These are phyloP conservation scores for Claviceps purpurea DNA, from an alignment of 2,329 filamentous ascomycete species.

Conservation along the genomic window DNA sequence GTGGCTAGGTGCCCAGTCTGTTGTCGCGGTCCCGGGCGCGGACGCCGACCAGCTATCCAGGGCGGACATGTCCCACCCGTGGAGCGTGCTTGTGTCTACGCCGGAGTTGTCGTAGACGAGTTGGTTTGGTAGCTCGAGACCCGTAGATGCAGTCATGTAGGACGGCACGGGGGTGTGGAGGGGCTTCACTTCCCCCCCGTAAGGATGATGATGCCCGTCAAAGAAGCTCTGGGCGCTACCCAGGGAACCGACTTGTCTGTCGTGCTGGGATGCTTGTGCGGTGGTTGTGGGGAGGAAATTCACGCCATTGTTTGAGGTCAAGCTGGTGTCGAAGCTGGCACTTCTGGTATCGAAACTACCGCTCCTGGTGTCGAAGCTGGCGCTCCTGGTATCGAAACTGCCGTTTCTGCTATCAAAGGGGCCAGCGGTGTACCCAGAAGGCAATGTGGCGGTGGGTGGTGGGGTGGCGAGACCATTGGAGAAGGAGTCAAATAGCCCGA, in stretches of 20 bases:
- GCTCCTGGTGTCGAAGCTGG: constrained; percentile 4
- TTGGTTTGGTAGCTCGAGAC: constrained; percentile 19
- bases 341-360: constrained; percentile 5
- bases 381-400: constrained; percentile 24
- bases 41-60: constrained; percentile 22
- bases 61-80: constrained; percentile 25
- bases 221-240: constrained; percentile 18
- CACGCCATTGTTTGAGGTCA: constrained; percentile 17
- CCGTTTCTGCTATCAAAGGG: constrained; percentile 11
- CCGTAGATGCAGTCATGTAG: constrained; percentile 17
- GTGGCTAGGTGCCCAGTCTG: constrained; percentile 19
- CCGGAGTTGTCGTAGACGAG: constrained; percentile 22
- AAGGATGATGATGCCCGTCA: constrained; percentile 18
- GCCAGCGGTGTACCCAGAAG: constrained; percentile 28
- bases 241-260: constrained; percentile 14
- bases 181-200: constrained; percentile 22
- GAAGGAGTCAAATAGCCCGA: constrained; percentile 36
- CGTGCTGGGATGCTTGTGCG: constrained; percentile 12
- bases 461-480: constrained; percentile 41
- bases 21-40: constrained; percentile 11
- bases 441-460: constrained; percentile 39
- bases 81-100: constrained; percentile 17
- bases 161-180: constrained; percentile 16
- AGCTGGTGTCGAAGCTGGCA: constrained; percentile 29
- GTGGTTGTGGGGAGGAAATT: constrained; percentile 17